Evolutionary conservation across 306 rosid species (phyloP), one percentile per base, ranked within the genome.

Genomic region (Datisca glomerata): DNA sequence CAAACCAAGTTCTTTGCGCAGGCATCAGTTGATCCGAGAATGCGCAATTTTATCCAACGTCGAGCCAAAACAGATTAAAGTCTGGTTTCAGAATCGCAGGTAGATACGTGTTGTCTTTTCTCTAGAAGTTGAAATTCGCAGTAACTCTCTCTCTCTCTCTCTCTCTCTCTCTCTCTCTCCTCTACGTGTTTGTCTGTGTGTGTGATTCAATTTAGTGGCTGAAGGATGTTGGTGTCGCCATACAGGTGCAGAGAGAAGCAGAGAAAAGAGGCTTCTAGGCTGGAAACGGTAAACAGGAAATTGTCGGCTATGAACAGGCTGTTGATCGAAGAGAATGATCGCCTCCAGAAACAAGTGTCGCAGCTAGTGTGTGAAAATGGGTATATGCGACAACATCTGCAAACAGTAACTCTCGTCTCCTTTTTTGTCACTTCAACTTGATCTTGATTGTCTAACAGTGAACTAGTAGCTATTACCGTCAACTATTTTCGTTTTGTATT

Each of bases 71-170:
- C 98, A 89, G 80, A 89, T 89, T 86, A 89, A 89, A 56, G 98
- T 89, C 59, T 89, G 98, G 98, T 89, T 89, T 49, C 98, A 89
- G 60, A 89, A 89, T 76, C 79, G 98, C 18, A 84, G 98, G 97
- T 80, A 48, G 35, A 29, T 9, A 1, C 0, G 12, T 29, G 7
- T 29, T n/a, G 1, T 29, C 2, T 29, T 31, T 31, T 12, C 11
- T 28, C 33, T 0, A 31, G 36, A 3, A 31, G 36, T 7, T 4
- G 13, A 11, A 14, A 31, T 31, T 3, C 8, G 31, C 31, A 25
- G 8, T 4, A 25, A 25, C 31, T 25, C 31, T 25, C 6, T n/a
- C n/a, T n/a, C n/a, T n/a, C n/a, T n/a, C n/a, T n/a, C n/a, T n/a
- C n/a, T n/a, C n/a, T n/a, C n/a, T n/a, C n/a, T n/a, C n/a, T n/a